Evolutionary conservation across 768 basidiomycete species (phyloP), one percentile per base, ranked within the genome.

Genomic region (Naganishia friedmannii): DNA sequence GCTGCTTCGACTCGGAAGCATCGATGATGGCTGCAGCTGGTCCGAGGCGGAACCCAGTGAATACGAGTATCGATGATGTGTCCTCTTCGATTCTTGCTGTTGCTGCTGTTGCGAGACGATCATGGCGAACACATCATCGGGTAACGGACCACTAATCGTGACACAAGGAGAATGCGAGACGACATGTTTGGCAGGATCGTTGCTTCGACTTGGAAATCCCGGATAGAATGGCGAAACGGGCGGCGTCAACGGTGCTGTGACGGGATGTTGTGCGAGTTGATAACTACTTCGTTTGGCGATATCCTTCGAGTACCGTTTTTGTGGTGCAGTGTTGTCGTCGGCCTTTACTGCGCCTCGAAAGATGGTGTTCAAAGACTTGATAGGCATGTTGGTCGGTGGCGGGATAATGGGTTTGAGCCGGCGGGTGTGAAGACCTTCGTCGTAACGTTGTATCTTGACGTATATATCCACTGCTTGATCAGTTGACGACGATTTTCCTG

Each of bases 221-320:
- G 39, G 26, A 37, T 63, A 63, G 60, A 63, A 63, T 37, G 60
- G 60, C 21, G 60, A 63, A 28, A 63, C 21, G 15, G 60, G 60
- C 23, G 60, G 60, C 39, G 60, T 63, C 12, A 63, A n/a, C 10
- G 60, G 60, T 13, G 42, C 60, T n/a, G 42, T 37, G 9, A 45
- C n/a, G 17, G 60, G 42, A 42, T 42, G 15, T 12, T n/a, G 28
- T 26, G 60, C 23, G n/a, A 63, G 15, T 37, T 37, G 23, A 21
- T 46, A n/a, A 17, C 60, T 63, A 10, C 42, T n/a, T 29, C 60
- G 60, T 63, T 63, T 42, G 7, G n/a, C 42, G 26, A 45, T 42
- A 29, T 63, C 60, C 23, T 63, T 63, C 23, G 60, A 63, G 9
- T 21, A 28, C 12, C 39, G 60, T 46, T 63, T 63, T 21, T 26